Evolutionary conservation across 2,329 filamentous ascomycete genomes (phyloP), one percentile per base, ranked within the genome.

Genomic region (Colletotrichum sp.): DNA sequence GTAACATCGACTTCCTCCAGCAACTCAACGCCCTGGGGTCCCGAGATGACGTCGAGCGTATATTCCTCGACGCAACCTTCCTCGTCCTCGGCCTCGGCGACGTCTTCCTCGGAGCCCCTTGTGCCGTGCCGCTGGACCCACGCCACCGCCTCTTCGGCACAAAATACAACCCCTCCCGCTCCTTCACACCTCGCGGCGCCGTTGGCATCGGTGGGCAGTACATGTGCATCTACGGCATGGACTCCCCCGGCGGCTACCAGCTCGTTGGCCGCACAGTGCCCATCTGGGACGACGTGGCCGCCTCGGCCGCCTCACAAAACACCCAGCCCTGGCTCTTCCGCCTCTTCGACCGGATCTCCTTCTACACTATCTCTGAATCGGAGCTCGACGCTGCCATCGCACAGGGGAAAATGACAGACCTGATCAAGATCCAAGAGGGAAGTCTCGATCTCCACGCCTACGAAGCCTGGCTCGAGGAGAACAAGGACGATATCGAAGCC

Each of bases 1-100:
- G 90, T 76, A 92, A 92, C 68, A 84, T 92, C 54, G 84, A 88
- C 1, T 93, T 93, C 70, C 75, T 86, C 4, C 78, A 82, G 65
- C 73, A 77, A 57, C 76, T 84, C 13, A 84, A 84, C 71, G 82
- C 79, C 0, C 74, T 83, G 18, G 47, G 55, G n/a, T 54, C 66
- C 36, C 66, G 61, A 11, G 74, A 78, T 3, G 76, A 79, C 3
- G 76, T 84, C 12, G 77, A 78, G 5, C 54, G 75, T 5, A 33
- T 81, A 3, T 29, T 84, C 18, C 47, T 76, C 5, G 83, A 86
- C 1, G 80, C 81, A 1, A 77, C 77, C 0, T 85, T 83, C 15
- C 77, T 85, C 4, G 82, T 84, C 5, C 74, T 85, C 8, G 83
- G 83, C 2, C 80, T 85, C 0, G 83, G 83, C 1, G 83, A 84